Evolutionary conservation across 176 grass and related monocot genomes (phyloP), one percentile per base, ranked within the genome.

Genomic region (Elymus sibiricus): DNA sequence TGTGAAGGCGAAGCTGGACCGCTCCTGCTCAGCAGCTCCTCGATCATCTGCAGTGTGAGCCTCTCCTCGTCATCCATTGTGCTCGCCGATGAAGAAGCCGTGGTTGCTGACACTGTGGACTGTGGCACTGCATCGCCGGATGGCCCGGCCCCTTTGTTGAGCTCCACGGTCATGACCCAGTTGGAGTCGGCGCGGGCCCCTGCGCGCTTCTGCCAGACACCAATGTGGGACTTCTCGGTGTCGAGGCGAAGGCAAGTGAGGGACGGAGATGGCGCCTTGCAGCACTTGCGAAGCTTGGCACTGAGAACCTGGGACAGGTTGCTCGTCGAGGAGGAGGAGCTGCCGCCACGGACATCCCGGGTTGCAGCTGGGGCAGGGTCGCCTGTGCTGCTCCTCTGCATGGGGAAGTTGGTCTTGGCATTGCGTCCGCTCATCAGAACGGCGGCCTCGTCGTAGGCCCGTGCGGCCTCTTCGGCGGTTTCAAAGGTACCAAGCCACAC

Each of bases 401-500:
- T 83, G 1, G 97, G 97, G 77, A 99, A 99, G 90, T 99, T 99
- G 67, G 97, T 99, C 83, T 99, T 99, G 35, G 97, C 97, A 24
- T 99, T 99, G 72, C 94, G 92, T 2, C 97, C 97, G 7, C 92
- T 99, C 97, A 99, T 99, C 79, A 99, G 69, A 83, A 99, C 94
- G 0, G 97, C 97, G 2, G 97, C 97, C 88, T 99, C 97, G 1
- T 99, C 97, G 11, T 99, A 99, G 1, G 97, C 97, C 46, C 94
- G 89, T 5, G 97, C 97, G 11, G 97, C 97, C 65, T 99, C 97
- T 85, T 99, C 97, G 1, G 97, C 97, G 5, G 97, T 99, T 83
- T 97, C 97, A 2, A 99, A 99, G 81, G 97, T 99, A 47, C 97
- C 97, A n/a, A 99, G 90, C 97, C 97, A 99, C 40, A 99, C 97